Percentiles rank a stretch among this genome's conserved stretches.
Conservation (phyloP, 2,329 filamentous ascomycete species). For the Ophiostoma sp. region DNA sequence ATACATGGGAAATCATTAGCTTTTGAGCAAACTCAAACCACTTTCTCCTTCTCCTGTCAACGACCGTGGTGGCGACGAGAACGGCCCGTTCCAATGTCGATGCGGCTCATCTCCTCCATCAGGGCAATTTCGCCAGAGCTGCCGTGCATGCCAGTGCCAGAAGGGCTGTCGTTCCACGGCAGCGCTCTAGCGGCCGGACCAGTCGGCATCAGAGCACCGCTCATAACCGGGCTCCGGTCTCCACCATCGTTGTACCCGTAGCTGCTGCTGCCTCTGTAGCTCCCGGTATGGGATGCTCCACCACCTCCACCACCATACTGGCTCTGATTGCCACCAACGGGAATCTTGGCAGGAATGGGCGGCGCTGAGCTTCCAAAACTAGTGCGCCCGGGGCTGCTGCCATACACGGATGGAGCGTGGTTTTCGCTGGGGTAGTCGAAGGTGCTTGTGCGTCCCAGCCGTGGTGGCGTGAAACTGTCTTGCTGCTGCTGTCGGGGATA, state of each 20-base stretch:
- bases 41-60: neutral
- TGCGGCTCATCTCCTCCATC: slow-evolving; percentile 69
- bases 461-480: slow-evolving; percentile 50
- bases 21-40: slow-evolving; percentile 3
- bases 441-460: slow-evolving; percentile 49
- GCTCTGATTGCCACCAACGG: slow-evolving; percentile 42
- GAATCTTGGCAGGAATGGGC: slow-evolving; percentile 70
- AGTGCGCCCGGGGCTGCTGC: slow-evolving; percentile 34
- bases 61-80: slow-evolving; percentile 48
- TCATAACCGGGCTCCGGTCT: slow-evolving; percentile 36
- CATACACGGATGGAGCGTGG: slow-evolving; percentile 42
- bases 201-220: slow-evolving; percentile 33
- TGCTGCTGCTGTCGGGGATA: slow-evolving; percentile 51
- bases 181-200: neutral
- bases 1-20: slow-evolving; percentile 1
- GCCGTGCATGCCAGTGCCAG: slow-evolving; percentile 37
- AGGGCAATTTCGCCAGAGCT: slow-evolving; percentile 57
- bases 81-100: slow-evolving; percentile 64
- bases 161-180: slow-evolving; percentile 25
- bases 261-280: slow-evolving; percentile 18
- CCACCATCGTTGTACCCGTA: slow-evolving; percentile 19
- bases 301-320: neutral
- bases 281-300: neutral
- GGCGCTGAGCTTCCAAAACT: slow-evolving; percentile 44
- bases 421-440: slow-evolving; percentile 59